phyloP scores from a whole-genome alignment of 1,284 basidiomycete genomes.

The Hemileia vastatrix region DNA sequence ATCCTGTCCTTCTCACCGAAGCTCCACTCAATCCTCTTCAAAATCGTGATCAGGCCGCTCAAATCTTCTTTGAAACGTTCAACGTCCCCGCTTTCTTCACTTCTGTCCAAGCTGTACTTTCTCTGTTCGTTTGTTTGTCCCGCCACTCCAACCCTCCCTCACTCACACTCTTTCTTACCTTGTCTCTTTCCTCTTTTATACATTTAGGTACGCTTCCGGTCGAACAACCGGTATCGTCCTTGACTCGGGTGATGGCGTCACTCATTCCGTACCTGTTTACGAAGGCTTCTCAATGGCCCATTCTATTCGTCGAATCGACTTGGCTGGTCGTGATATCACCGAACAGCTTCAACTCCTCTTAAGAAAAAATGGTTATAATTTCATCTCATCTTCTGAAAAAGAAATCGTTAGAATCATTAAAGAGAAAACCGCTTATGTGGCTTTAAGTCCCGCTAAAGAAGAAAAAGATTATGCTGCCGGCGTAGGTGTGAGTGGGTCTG shows the following conservation, averaged over 20 bases:
- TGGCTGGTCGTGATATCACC: conserved; percentile 93
- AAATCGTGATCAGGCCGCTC: conserved; percentile 87
- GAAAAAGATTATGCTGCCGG: conserved; percentile 64
- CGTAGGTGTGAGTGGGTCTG: conserved; percentile 37
- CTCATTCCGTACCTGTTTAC: conserved; percentile 96
- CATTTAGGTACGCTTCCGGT: conserved; percentile 92
- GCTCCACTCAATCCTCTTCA: conserved; percentile 87
- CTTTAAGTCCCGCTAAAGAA: conserved; percentile 71
- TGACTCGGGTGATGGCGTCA: conserved; percentile 97
- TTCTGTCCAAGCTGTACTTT: conserved; percentile 92
- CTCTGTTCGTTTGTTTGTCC: conserved; percentile 58
- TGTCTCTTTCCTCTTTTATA: neutral
- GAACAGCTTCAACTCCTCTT: conserved; percentile 89
- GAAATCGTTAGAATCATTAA: conserved; percentile 93
- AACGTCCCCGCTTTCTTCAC: conserved; percentile 97
- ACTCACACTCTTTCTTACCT: too few relatives aligned
- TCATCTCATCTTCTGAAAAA: conserved; percentile 92
- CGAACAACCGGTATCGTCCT: conserved; percentile 96
- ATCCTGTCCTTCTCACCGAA: conserved; percentile 89
- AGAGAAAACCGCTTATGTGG: conserved; percentile 18
- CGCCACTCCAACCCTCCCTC: neutral
- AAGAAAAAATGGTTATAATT: conserved; percentile 84
- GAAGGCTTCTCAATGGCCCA: conserved; percentile 99
- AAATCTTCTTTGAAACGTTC: conserved; percentile 98
- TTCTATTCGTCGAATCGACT: conserved; percentile 87